Evolutionary conservation across 2,329 filamentous ascomycete genomes (phyloP).

Genomic region (Macrophomina phaseolina): DNA sequence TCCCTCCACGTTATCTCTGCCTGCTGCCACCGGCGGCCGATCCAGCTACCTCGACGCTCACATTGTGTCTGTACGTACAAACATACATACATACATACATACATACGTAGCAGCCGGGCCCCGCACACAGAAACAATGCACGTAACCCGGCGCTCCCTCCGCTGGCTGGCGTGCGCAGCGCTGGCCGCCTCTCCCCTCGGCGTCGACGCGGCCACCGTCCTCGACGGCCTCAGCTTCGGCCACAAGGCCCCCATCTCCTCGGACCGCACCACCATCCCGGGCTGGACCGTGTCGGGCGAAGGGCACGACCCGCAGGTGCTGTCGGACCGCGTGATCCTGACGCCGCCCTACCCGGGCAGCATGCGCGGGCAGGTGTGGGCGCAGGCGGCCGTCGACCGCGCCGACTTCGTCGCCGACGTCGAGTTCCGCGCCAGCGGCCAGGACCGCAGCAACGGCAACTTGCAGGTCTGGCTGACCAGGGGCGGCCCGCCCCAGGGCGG

Average conservation of each 20-base stretch:
- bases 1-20: neutral
- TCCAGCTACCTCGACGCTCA: neutral
- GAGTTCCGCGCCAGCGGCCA: conserved; percentile 87
- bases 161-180: conserved; percentile 47
- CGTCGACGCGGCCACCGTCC: conserved; percentile 67
- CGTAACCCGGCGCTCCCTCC: conserved; percentile 45
- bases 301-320: conserved; percentile 66
- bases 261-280: conserved; percentile 60
- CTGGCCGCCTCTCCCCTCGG: conserved; percentile 52
- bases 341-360: conserved; percentile 84
- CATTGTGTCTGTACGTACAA: conserved; percentile 4
- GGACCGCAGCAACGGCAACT: conserved; percentile 83
- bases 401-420: conserved; percentile 82
- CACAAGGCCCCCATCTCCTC: conserved; percentile 69
- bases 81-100: neutral
- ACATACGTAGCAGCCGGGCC: neutral
- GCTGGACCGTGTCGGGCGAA: conserved; percentile 61
- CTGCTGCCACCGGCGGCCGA: neutral
- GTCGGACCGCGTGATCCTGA: conserved; percentile 91
- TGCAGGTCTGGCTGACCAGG: conserved; percentile 90
- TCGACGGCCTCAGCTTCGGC: conserved; percentile 80
- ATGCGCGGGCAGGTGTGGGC: conserved; percentile 84
- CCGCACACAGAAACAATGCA: conserved; percentile 38
- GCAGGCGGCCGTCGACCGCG: conserved; percentile 63
- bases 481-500: conserved; percentile 70